These are phyloP conservation scores for Aspergillus homomorphus DNA, from an alignment of 495 filamentous ascomycete species.

Conservation along the genomic window DNA sequence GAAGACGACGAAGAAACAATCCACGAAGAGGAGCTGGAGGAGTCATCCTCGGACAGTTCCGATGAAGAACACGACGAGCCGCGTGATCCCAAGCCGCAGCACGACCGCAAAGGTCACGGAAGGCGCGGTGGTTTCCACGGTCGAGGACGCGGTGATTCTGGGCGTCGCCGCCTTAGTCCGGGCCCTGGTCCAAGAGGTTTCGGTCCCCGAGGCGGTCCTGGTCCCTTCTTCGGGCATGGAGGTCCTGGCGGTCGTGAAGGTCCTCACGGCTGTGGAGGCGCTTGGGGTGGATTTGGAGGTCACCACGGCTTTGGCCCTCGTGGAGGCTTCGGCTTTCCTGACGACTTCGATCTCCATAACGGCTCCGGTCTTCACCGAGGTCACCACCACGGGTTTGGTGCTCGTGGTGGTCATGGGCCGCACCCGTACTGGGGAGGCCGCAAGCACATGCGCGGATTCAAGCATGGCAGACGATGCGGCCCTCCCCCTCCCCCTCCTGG, in stretches of 20 bases:
- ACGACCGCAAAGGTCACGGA: not conserved
- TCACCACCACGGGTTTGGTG: not conserved
- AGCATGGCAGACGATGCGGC: not conserved
- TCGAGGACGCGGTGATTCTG: not conserved
- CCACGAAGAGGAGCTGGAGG: not conserved
- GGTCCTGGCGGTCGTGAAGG: not conserved
- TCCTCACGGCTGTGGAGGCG: not conserved
- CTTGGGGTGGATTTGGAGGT: not conserved
- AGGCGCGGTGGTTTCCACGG: not conserved
- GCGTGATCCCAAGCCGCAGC: not conserved
- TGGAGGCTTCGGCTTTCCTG: not conserved
- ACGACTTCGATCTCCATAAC: not conserved
- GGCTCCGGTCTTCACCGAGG: not conserved
- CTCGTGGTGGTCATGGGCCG: not conserved
- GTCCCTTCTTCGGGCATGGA: not conserved
- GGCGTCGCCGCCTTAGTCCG: not conserved
- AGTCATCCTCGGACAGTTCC: not conserved
- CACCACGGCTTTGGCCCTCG: not conserved
- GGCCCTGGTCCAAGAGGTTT: not conserved
- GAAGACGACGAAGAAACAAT: slow-evolving; percentile 1
- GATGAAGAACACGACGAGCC: not conserved
- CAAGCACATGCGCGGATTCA: slow-evolving; percentile 4
- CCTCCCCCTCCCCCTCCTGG: not conserved
- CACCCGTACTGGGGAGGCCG: not conserved
- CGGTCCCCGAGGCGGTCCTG: not conserved